A percentile compares a stretch with the other conserved stretches of the same genome.
Evolutionary conservation across 768 basidiomycete species (phyloP).

Genomic region (Leccinum variicolor): DNA sequence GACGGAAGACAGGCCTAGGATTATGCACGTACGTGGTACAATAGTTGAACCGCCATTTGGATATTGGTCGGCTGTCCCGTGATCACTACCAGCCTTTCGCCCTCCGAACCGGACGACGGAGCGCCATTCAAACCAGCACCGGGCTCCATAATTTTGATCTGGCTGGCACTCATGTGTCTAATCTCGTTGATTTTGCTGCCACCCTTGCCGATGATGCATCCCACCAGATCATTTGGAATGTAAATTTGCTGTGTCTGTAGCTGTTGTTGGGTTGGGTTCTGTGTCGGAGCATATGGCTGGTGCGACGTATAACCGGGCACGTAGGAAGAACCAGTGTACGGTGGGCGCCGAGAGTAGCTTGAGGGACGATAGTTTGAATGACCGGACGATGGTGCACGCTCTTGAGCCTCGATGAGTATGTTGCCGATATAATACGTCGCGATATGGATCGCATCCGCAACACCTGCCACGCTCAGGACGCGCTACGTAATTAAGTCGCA

Average conservation of each 20-base stretch:
- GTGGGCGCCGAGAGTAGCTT: slow-evolving; percentile 48
- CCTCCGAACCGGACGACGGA: slow-evolving; percentile 72
- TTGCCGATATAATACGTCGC: slow-evolving; percentile 99
- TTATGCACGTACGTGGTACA: slow-evolving; percentile 68
- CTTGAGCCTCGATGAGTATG: slow-evolving; percentile 91
- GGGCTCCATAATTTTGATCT: slow-evolving; percentile 99
- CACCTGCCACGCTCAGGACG: slow-evolving; percentile 95
- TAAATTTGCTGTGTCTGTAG: slow-evolving; percentile 97
- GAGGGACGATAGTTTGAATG: slow-evolving; percentile 63
- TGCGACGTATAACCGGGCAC: slow-evolving; percentile 58
- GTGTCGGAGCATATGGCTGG: slow-evolving; percentile 46
- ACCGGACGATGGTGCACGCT: slow-evolving; percentile 70
- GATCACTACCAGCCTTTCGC: slow-evolving; percentile 92
- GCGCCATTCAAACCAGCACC: slow-evolving; percentile 76
- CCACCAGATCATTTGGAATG: slow-evolving; percentile 96
- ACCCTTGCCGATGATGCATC: slow-evolving; percentile 96
- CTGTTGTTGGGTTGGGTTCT: slow-evolving; percentile 65
- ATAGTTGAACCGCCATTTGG: slow-evolving; percentile 90
- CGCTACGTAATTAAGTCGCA: slow-evolving; percentile 51
- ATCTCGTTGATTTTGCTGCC: slow-evolving; percentile 99
- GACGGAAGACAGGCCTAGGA: background rate
- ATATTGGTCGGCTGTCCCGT: slow-evolving; percentile 95
- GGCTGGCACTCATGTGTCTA: slow-evolving; percentile 89
- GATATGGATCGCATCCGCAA: slow-evolving; percentile 98
- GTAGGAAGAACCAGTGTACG: slow-evolving; percentile 58